Evolutionary conservation across 495 filamentous ascomycete species (phyloP), one percentile per base, ranked within the genome.

Genomic region (Talaromyces borbonicus): DNA sequence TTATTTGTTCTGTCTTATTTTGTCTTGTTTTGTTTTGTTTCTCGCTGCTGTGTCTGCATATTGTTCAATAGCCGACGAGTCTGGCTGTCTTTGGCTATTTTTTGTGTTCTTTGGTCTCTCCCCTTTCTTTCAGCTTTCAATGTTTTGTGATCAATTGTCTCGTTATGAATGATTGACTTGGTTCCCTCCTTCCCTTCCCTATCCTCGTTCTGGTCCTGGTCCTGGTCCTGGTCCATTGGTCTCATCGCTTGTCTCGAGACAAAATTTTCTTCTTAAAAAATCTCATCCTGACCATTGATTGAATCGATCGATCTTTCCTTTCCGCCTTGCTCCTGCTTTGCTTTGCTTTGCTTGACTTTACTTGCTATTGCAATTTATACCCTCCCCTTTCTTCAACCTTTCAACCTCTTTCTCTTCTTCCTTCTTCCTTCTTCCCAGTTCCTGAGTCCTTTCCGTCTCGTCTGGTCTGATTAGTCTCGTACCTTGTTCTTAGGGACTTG

Each of bases 51-150:
- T 27, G 18, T 27, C 24, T 11, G 5, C 31, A 12, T 1, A 12
- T 19, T 33, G 15, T 27, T 9, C 43, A 11, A 18, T 16, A 19
- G 8, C 19, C 7, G 39, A n/a, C 9, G 19, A 23, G 15, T 38
- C 14, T 38, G 14, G 4, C 20, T 39, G 20, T 50, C 49, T 45
- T 33, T 54, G 47, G 49, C 47, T 51, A 46, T 52, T 45, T 52
- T 50, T 49, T 51, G 55, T 47, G 51, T 48, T 44, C 23, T 46
- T 24, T 55, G 56, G 54, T 56, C 23, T 49, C 48, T 47, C 53
- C 43, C 37, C 45, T 40, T 56, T 47, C 49, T 45, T 26, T 29
- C 8, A 15, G 14, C 8, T 24, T 32, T 44, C 9, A 15, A n/a
- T n/a, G 15, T 14, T 29, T 25, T 31, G 16, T 43, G 12, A 20